Conservation (phyloP, 352 stramenopile species). For the Aphanomyces astaci region DNA sequence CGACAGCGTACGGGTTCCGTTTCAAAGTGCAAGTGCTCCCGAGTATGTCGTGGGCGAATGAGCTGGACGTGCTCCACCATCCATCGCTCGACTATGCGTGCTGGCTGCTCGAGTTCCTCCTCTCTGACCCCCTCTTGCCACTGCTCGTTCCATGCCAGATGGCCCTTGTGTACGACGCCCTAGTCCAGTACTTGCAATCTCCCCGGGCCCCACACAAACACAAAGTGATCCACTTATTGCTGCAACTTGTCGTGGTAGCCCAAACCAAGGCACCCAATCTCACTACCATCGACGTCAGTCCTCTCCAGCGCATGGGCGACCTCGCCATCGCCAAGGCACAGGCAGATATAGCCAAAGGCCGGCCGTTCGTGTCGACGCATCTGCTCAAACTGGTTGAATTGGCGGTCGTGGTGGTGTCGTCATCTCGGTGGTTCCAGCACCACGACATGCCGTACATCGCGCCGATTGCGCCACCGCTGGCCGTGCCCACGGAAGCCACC, state of each 20-base stretch:
- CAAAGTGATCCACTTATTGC: slow-evolving; percentile 59
- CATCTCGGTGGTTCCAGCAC: background rate
- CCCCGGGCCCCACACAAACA: slow-evolving; percentile 72
- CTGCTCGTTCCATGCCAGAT: slow-evolving; percentile 43
- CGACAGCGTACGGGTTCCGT: slow-evolving; percentile 61
- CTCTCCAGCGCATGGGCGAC: slow-evolving; percentile 51
- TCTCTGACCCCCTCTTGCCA: slow-evolving; percentile 50
- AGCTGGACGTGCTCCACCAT: slow-evolving; percentile 60
- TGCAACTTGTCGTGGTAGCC: slow-evolving; percentile 56
- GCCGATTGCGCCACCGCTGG: slow-evolving; percentile 13
- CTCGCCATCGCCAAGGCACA: slow-evolving; percentile 53
- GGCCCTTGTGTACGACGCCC: slow-evolving; percentile 63
- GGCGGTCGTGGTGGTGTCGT: slow-evolving; percentile 40
- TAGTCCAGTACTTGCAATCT: slow-evolving; percentile 74
- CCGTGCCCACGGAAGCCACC: slow-evolving; percentile 1
- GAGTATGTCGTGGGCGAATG: slow-evolving; percentile 74
- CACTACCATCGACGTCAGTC: slow-evolving; percentile 51
- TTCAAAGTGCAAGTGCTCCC: slow-evolving; percentile 75
- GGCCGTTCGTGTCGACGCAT: slow-evolving; percentile 64
- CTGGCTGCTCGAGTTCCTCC: slow-evolving; percentile 71
- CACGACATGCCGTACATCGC: background rate
- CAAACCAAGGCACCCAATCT: slow-evolving; percentile 36
- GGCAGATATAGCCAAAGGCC: slow-evolving; percentile 44
- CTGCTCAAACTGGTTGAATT: slow-evolving; percentile 74
- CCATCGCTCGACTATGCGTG: slow-evolving; percentile 81